Conservation (phyloP, 768 basidiomycete species). For the Psilocybe sp. region DNA sequence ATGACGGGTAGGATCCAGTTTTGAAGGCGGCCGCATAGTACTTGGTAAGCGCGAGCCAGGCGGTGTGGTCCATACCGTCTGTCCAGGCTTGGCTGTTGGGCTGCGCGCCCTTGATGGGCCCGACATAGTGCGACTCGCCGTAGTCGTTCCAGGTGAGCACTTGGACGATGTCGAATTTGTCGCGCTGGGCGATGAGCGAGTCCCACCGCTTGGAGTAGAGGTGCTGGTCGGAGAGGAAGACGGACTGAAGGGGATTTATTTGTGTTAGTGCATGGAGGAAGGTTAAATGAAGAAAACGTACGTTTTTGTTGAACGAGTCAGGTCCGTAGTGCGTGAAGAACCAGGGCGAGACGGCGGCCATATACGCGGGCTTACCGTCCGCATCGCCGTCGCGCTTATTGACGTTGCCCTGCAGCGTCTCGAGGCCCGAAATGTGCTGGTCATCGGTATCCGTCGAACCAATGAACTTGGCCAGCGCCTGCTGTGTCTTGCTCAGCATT, state of each 20-base stretch:
- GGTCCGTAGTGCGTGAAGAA: constrained; percentile 78
- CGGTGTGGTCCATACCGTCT: constrained; percentile 60
- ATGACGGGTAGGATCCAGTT: constrained; percentile 60
- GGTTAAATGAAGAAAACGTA: constrained; percentile 25
- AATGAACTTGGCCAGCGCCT: constrained; percentile 35
- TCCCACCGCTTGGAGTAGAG: constrained; percentile 71
- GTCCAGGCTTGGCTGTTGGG: constrained; percentile 76
- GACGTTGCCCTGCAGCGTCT: constrained; percentile 22
- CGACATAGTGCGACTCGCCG: constrained; percentile 78
- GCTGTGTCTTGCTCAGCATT: constrained; percentile 21
- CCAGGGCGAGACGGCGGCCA: constrained; percentile 65
- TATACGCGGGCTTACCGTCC: constrained; percentile 34
- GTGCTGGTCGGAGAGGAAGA: constrained; percentile 67
- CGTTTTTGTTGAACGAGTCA: constrained; percentile 72
- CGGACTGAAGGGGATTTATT: constrained; percentile 37
- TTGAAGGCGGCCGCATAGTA: constrained; percentile 75
- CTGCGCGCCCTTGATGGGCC: constrained; percentile 70
- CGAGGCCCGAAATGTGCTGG: constrained; percentile 47
- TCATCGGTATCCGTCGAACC: constrained; percentile 52
- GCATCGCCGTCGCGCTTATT: constrained; percentile 22
- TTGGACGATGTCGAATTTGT: constrained; percentile 58
- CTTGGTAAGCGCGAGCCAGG: constrained; percentile 60
- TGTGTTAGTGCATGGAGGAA: neutral
- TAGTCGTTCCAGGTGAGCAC: constrained; percentile 73
- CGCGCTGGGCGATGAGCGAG: constrained; percentile 51